A percentile compares a stretch with the other conserved stretches of the same genome.
Conservation (phyloP, 148 eudicot genomes). For the Cornus controversa region DNA sequence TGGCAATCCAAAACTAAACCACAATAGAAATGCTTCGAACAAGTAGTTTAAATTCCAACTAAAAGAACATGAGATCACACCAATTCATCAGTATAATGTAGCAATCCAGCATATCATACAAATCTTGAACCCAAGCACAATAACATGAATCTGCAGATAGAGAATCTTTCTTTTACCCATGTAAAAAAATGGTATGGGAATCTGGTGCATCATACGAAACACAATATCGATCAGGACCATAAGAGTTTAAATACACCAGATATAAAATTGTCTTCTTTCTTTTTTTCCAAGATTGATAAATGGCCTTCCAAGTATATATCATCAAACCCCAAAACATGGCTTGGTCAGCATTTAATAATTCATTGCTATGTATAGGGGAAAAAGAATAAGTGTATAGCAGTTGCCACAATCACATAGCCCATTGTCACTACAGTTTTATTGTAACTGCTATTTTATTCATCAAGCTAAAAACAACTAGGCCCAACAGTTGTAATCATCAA, state of each 20-base stretch:
- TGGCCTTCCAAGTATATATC: not conserved
- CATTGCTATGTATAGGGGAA: too few species aligned
- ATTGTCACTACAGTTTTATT: not conserved
- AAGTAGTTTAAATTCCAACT: not conserved
- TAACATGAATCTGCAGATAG: not conserved
- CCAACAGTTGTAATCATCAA: not conserved
- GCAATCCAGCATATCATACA: not conserved
- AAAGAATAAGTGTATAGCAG: too few species aligned
- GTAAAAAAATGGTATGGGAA: too few species aligned
- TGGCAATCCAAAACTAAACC: too few species aligned
- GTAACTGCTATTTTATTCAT: not conserved
- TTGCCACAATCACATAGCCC: too few species aligned
- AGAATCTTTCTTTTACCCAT: too few species aligned
- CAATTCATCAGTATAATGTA: not conserved
- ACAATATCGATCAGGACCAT: too few species aligned
- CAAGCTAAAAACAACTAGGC: not conserved
- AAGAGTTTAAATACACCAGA: not conserved
- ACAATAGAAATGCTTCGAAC: not conserved
- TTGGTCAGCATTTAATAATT: not conserved
- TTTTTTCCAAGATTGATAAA: not conserved
- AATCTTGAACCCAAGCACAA: not conserved
- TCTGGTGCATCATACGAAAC: too few species aligned
- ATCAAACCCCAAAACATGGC: not conserved
- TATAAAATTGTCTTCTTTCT: not conserved
- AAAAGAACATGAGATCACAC: not conserved